These are phyloP conservation scores for Calonectria multiphialidica DNA, from an alignment of 2,329 filamentous ascomycete genomes.

Conservation along the genomic window DNA sequence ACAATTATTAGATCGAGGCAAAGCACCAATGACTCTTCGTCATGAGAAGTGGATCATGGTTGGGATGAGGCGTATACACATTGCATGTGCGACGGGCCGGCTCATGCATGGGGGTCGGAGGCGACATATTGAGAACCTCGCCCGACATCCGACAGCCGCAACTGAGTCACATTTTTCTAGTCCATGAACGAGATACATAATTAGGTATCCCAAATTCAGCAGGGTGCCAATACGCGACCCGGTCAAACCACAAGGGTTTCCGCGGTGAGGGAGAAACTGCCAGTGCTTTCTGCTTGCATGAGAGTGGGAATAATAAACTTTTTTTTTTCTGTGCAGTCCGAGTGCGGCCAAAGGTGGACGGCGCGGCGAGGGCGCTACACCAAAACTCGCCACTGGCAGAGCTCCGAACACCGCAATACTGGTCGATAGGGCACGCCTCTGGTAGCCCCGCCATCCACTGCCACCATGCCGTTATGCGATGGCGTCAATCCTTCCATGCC, in stretches of 20 bases:
- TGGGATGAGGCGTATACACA: conserved; percentile 8
- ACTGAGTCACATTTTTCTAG: conserved; percentile 37
- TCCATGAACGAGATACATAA: not conserved
- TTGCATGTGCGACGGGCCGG: conserved; percentile 39
- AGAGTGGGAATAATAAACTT: conserved; percentile 30
- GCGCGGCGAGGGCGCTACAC: conserved; percentile 12
- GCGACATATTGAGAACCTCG: conserved; percentile 27
- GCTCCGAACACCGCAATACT: conserved; percentile 4
- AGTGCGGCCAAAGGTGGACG: conserved; percentile 16
- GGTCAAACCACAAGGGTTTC: not conserved
- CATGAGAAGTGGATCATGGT: conserved; percentile 12
- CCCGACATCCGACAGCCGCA: conserved; percentile 39
- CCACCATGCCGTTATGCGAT: conserved; percentile 44
- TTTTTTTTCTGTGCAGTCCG: conserved; percentile 32
- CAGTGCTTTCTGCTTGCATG: not conserved
- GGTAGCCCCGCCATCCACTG: conserved; percentile 33
- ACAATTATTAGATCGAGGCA: not conserved
- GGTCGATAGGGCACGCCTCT: not conserved
- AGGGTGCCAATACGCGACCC: not conserved
- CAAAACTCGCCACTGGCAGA: conserved; percentile 17
- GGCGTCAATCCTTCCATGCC: conserved; percentile 38
- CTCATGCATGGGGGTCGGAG: conserved; percentile 35
- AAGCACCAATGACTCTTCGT: conserved; percentile 21
- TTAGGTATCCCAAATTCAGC: not conserved
- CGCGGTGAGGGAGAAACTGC: not conserved